phyloP scores from a whole-genome alignment of 768 basidiomycete genomes.

The Hygrocybe punicea region DNA sequence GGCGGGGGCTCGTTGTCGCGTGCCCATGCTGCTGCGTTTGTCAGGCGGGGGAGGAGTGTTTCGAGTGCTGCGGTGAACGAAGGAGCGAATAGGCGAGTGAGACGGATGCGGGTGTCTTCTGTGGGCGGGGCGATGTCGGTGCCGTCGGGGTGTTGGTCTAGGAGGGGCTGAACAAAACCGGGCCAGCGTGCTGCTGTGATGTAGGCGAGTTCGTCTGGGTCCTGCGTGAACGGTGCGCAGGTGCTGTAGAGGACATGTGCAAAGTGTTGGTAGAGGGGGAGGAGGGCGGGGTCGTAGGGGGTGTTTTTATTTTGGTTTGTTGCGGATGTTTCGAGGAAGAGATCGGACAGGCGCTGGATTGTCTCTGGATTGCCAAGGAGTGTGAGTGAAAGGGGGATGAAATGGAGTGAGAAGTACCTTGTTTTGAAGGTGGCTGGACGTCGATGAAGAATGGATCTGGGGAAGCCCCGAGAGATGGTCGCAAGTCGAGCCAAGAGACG shows the following conservation, averaged over 20 bases:
- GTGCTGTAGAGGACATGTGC: constrained; percentile 53
- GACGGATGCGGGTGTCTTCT: constrained; percentile 63
- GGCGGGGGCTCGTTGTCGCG: constrained; percentile 45
- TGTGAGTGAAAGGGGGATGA: constrained; percentile 36
- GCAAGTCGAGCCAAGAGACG: constrained; percentile 67
- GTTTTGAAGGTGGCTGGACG: constrained; percentile 50
- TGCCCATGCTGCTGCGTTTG: constrained; percentile 65
- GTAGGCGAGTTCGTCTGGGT: constrained; percentile 69
- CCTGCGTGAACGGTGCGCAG: constrained; percentile 61
- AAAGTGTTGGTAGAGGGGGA: constrained; percentile 63
- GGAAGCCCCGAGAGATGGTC: constrained; percentile 65
- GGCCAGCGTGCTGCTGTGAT: constrained; percentile 80
- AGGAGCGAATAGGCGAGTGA: constrained; percentile 59
- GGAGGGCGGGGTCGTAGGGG: constrained; percentile 54
- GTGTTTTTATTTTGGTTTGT: constrained; percentile 10
- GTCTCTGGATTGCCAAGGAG: constrained; percentile 8
- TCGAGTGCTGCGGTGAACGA: constrained; percentile 63
- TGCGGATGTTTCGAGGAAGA: neutral
- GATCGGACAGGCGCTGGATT: neutral
- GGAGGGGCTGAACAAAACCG: constrained; percentile 66
- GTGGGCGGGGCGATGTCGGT: constrained; percentile 37
- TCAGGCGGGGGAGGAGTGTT: constrained; percentile 62
- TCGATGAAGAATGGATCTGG: constrained; percentile 71
- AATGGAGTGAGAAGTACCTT: constrained; percentile 40
- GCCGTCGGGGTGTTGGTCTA: constrained; percentile 45